These are phyloP conservation scores for Podila clonocystis DNA, from an alignment of 192 early-diverging fungal genomes.

Conservation along the genomic window DNA sequence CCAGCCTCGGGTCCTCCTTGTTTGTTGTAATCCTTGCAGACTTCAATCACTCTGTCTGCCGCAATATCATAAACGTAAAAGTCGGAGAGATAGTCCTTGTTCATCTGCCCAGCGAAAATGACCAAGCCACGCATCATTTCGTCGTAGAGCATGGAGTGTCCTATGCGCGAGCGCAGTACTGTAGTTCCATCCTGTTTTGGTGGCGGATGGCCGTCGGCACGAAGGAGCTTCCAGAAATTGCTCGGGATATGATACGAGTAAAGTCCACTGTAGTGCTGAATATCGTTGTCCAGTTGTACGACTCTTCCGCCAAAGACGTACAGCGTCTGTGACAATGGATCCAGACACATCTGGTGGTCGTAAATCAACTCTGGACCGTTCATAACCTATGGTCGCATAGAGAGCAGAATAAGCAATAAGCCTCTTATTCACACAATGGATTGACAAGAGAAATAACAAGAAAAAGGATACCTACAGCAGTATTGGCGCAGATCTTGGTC, in stretches of 20 bases:
- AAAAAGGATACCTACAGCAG: slow-evolving; percentile 62
- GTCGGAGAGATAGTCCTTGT: slow-evolving; percentile 83
- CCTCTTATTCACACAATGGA: neutral
- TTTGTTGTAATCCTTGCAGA: slow-evolving; percentile 78
- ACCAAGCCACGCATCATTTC: slow-evolving; percentile 75
- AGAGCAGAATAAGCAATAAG: too few species aligned
- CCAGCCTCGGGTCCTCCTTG: slow-evolving; percentile 82
- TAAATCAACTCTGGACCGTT: slow-evolving; percentile 90
- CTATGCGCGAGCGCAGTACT: slow-evolving; percentile 83
- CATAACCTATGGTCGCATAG: slow-evolving; percentile 61
- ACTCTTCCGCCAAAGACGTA: slow-evolving; percentile 95
- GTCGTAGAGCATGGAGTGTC: slow-evolving; percentile 92
- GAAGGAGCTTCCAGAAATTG: slow-evolving; percentile 80
- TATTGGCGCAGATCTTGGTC: slow-evolving; percentile 80
- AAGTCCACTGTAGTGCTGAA: slow-evolving; percentile 86
- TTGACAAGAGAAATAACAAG: neutral
- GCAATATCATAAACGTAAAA: slow-evolving; percentile 89
- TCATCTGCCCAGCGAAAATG: slow-evolving; percentile 90
- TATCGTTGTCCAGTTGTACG: slow-evolving; percentile 69
- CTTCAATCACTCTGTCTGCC: slow-evolving; percentile 79
- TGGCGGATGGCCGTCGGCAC: slow-evolving; percentile 67
- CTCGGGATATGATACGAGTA: slow-evolving; percentile 80
- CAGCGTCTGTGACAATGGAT: slow-evolving; percentile 69
- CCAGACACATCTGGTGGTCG: slow-evolving; percentile 95
- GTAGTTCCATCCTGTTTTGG: slow-evolving; percentile 51